A percentile compares a stretch with the other conserved stretches of the same genome.
phyloP scores from a whole-genome alignment of 2,329 filamentous ascomycete species.

The Penicillium paneum region DNA sequence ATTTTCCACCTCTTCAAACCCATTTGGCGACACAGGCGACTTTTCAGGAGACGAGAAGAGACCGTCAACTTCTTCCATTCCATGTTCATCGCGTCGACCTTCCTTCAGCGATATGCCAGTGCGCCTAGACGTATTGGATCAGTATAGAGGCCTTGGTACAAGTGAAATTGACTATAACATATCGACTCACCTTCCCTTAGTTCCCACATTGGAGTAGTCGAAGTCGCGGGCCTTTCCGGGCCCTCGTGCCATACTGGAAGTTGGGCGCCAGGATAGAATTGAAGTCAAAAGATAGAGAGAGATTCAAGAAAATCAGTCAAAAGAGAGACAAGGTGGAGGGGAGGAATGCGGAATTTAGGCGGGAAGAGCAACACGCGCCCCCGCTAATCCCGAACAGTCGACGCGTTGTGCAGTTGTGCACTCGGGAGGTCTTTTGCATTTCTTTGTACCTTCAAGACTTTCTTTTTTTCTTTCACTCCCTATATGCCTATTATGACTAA shows the following conservation, averaged over 20 bases:
- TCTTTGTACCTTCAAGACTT: background rate
- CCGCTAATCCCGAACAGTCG: constrained; percentile 37
- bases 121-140: constrained; percentile 58
- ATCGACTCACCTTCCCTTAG: constrained; percentile 44
- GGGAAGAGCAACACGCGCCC: constrained; percentile 21
- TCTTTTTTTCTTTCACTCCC: background rate
- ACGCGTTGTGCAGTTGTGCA: constrained; percentile 28
- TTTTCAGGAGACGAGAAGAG: constrained; percentile 86
- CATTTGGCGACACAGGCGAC: constrained; percentile 42
- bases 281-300: background rate
- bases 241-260: constrained; percentile 39
- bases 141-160: constrained; percentile 10
- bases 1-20: constrained; percentile 32
- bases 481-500: constrained; percentile 33
- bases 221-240: constrained; percentile 44
- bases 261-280: constrained; percentile 15
- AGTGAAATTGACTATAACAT: constrained; percentile 2
- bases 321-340: constrained; percentile 13
- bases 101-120: constrained; percentile 82
- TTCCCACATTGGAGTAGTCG: constrained; percentile 50
- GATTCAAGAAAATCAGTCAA: background rate
- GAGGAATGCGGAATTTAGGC: constrained; percentile 24
- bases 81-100: constrained; percentile 82
- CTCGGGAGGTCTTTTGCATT: background rate
- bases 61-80: constrained; percentile 80